These are phyloP conservation scores for Fraxinus xanthoxyloides DNA, from an alignment of 305 asterid species.

Conservation along the genomic window DNA sequence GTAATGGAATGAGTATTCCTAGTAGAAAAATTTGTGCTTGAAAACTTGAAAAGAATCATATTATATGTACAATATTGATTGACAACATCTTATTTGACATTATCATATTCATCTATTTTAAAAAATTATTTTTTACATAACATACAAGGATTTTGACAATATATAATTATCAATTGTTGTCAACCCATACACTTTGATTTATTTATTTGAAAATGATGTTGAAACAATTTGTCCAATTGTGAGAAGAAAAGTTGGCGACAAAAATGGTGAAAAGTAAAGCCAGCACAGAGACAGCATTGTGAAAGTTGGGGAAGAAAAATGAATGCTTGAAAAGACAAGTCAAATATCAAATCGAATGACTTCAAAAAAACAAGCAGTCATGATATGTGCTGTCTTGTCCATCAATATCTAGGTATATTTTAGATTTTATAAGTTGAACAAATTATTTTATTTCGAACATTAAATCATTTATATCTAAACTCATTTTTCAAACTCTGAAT, in stretches of 20 bases:
- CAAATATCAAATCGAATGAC: constrained; percentile 65
- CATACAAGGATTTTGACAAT: too few relatives aligned
- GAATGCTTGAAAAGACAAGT: constrained; percentile 62
- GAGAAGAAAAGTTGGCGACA: background rate
- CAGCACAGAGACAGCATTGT: background rate
- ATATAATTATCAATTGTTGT: too few relatives aligned
- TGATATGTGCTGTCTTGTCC: constrained; percentile 56
- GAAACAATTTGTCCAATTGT: background rate
- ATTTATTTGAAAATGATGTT: background rate
- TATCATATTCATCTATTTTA: too few relatives aligned
- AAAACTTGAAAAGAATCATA: too few relatives aligned
- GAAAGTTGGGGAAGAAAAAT: background rate
- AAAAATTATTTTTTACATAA: too few relatives aligned
- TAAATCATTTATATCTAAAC: too few relatives aligned
- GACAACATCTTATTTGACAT: too few relatives aligned
- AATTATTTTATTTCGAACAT: too few relatives aligned
- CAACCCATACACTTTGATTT: too few relatives aligned
- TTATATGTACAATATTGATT: too few relatives aligned
- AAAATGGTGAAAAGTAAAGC: background rate
- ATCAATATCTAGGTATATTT: constrained; percentile 28
- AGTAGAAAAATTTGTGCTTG: background rate
- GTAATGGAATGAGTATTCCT: background rate
- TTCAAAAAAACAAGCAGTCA: constrained; percentile 49
- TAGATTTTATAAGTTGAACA: background rate
- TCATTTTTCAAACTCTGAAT: too few relatives aligned